These are phyloP conservation scores for Penicillium sp. DNA, from an alignment of 2,329 filamentous ascomycete species.

Conservation along the genomic window DNA sequence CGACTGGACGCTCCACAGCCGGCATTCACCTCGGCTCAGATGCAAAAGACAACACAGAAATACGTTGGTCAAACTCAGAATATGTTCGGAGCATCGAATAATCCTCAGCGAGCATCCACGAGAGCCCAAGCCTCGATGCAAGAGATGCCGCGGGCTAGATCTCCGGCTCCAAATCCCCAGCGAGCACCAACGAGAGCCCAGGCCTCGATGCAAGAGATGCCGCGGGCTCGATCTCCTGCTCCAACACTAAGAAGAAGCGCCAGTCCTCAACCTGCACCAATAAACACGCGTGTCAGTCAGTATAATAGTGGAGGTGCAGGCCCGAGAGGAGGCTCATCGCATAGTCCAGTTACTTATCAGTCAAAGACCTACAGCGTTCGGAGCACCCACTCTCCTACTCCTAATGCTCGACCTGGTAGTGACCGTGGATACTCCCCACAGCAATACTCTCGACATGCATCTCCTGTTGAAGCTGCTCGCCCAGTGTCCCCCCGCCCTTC, in stretches of 20 bases:
- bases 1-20: constrained; percentile 84
- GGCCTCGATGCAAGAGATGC: constrained; percentile 37
- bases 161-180: constrained; percentile 56
- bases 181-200: constrained; percentile 58
- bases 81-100: constrained; percentile 57
- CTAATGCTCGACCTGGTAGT: constrained; percentile 27
- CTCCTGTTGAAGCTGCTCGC: constrained; percentile 37
- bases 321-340: constrained; percentile 26
- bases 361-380: constrained; percentile 39
- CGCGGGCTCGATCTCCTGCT: constrained; percentile 58
- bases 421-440: constrained; percentile 43
- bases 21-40: constrained; percentile 86
- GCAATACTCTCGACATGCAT: constrained; percentile 36
- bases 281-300: constrained; percentile 34
- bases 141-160: constrained; percentile 51
- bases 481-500: constrained; percentile 52
- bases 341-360: constrained; percentile 43
- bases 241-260: constrained; percentile 30
- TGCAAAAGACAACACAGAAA: constrained; percentile 91
- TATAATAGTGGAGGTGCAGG: constrained; percentile 23
- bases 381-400: constrained; percentile 35
- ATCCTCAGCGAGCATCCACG: constrained; percentile 55
- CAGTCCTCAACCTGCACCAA: constrained; percentile 30
- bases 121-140: constrained; percentile 47
- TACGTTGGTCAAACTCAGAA: constrained; percentile 78